Evolutionary conservation across 2,329 filamentous ascomycete genomes (phyloP), one percentile per base, ranked within the genome.

Genomic region (Cordyceps fumosorosea): DNA sequence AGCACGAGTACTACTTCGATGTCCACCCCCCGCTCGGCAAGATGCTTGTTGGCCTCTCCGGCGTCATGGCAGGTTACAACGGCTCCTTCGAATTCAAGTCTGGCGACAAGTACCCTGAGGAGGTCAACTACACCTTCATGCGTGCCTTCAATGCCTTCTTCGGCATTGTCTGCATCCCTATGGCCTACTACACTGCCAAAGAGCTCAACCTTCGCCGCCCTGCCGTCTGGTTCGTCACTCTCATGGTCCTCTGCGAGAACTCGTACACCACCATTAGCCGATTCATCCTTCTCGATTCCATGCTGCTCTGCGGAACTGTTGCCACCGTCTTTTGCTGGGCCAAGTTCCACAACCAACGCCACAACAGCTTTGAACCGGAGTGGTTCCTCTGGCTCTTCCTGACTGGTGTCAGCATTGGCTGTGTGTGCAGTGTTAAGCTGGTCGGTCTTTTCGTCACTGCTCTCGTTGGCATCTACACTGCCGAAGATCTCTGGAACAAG

Each of bases 71-170:
- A 67, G 93, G 93, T 67, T 99, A 99, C 82, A 99, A 99, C 80
- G 95, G 95, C 63, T 96, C 93, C 4, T 99, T 99, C 77, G 95
- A 99, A 73, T 99, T 99, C 84, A 99, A 99, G 78, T 98, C 93
- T 60, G 95, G 95, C 74, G 95, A 98, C 73, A 92, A 85, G 60
- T 99, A 99, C 74, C 95, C 95, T 12, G 86, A 88, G 68, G 91
- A 98, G 71, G 83, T 99, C 72, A 89, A 99, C 81, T 99, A 96
- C 76, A 96, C 93, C 69, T 96, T 96, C 73, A 99, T 99, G 96
- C 91, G 95, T 69, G 84, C 93, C 65, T 99, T 99, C 84, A 99
- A 98, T 75, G 89, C 93, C 66, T 86, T 91, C 66, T 99, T 98
- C 74, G 95, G 95, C 64, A 93, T 93, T 65, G 81, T 95, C 64